These are phyloP conservation scores for Neonectria faginata DNA, from an alignment of 2,329 filamentous ascomycete species.

Conservation along the genomic window DNA sequence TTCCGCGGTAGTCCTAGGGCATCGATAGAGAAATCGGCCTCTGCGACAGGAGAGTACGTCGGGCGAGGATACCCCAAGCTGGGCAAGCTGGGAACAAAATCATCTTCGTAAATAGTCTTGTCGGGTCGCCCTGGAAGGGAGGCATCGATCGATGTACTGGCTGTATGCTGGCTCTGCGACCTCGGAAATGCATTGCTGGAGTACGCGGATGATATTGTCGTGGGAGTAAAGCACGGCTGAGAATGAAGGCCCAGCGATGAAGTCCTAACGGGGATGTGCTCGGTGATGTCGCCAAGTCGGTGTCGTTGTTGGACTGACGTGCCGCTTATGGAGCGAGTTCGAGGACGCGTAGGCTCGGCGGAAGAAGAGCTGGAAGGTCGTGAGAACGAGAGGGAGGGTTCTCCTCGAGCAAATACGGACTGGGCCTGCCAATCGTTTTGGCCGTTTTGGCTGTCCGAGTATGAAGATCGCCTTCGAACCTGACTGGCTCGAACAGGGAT, in stretches of 20 bases:
- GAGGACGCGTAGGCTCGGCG: slow-evolving; percentile 32
- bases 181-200: slow-evolving; percentile 55
- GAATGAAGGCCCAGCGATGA: slow-evolving; percentile 53
- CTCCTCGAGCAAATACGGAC: slow-evolving; percentile 29
- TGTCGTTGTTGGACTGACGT: slow-evolving; percentile 27
- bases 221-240: slow-evolving; percentile 52
- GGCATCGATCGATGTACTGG: slow-evolving; percentile 59
- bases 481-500: slow-evolving; percentile 32
- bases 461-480: slow-evolving; percentile 27
- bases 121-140: slow-evolving; percentile 36
- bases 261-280: slow-evolving; percentile 50
- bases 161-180: slow-evolving; percentile 58
- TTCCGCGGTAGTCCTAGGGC: slow-evolving; percentile 29
- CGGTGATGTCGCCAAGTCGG: slow-evolving; percentile 51
- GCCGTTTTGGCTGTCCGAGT: slow-evolving; percentile 29
- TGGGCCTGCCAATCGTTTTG: slow-evolving; percentile 22
- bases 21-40: slow-evolving; percentile 36
- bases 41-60: slow-evolving; percentile 26
- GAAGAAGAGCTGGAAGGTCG: slow-evolving; percentile 44
- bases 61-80: slow-evolving; percentile 10
- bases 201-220: slow-evolving; percentile 46
- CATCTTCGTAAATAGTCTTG: slow-evolving; percentile 30
- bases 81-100: slow-evolving; percentile 23
- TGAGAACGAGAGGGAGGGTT: slow-evolving; percentile 32
- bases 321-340: slow-evolving; percentile 40